These are phyloP conservation scores for Psilocybe azurescens DNA, from an alignment of 768 basidiomycete genomes.

Conservation along the genomic window DNA sequence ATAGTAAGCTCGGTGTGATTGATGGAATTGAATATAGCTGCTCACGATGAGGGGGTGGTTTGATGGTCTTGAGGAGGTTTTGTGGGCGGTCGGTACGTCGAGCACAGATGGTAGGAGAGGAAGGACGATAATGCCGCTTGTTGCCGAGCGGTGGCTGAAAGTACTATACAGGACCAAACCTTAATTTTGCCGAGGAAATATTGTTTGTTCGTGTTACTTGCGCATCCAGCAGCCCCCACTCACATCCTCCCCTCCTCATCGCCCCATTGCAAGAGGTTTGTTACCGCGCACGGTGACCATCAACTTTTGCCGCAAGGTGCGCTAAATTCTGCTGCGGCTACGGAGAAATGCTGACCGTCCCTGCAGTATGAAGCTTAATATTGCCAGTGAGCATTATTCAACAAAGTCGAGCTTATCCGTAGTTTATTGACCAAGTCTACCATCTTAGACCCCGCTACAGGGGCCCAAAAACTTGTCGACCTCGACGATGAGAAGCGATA, in stretches of 20 bases:
- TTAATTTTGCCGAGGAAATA: constrained; percentile 45
- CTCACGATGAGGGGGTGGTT: constrained; percentile 30
- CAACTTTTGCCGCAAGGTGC: constrained; percentile 37
- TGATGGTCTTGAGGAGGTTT: constrained; percentile 51
- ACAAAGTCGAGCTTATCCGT: constrained; percentile 12
- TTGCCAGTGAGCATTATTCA: constrained; percentile 75
- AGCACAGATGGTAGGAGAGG: constrained; percentile 35
- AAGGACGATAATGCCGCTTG: constrained; percentile 32
- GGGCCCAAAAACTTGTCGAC: constrained; percentile 95
- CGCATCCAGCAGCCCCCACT: constrained; percentile 30
- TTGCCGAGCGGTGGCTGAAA: constrained; percentile 49
- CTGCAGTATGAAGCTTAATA: constrained; percentile 93
- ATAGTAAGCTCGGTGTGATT: constrained; percentile 20
- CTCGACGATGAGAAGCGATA: constrained; percentile 89
- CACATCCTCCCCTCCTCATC: constrained; percentile 28
- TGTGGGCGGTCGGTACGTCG: constrained; percentile 37
- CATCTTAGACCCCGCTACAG: constrained; percentile 88
- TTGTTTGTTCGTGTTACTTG: constrained; percentile 41
- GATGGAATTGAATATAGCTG: constrained; percentile 3
- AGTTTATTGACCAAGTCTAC: constrained; percentile 17
- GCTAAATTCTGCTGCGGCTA: constrained; percentile 17
- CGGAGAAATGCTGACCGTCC: constrained; percentile 21
- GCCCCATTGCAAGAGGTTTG: constrained; percentile 46
- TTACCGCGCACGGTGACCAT: constrained; percentile 50
- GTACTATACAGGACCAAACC: constrained; percentile 68